Percentiles rank a stretch among this genome's conserved stretches.
Evolutionary conservation across 2,329 filamentous ascomycete species (phyloP).

Genomic region (Teratosphaeria zuluensis): DNA sequence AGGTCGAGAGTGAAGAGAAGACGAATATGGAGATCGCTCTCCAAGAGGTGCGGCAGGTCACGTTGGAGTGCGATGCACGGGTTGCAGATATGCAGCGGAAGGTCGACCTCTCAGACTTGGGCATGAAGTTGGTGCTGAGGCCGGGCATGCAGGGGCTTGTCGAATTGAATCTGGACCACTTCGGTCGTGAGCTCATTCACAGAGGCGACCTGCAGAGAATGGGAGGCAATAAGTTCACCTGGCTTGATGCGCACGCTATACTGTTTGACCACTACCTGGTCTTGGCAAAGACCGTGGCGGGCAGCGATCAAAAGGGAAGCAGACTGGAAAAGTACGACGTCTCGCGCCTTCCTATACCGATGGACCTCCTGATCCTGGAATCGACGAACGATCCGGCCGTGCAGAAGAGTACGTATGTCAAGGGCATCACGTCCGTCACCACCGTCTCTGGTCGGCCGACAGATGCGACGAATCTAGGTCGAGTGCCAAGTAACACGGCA

Average conservation of each 20-base stretch:
- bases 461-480: conserved; percentile 40
- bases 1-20: conserved; percentile 81
- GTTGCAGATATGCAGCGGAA: conserved; percentile 89
- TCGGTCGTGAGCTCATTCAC: conserved; percentile 83
- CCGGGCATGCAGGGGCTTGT: conserved; percentile 77
- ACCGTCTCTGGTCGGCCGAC: conserved; percentile 42
- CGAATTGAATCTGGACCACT: conserved; percentile 79
- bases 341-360: conserved; percentile 88
- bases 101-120: conserved; percentile 76
- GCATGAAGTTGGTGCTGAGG: conserved; percentile 71
- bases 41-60: conserved; percentile 82
- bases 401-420: conserved; percentile 60
- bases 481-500: conserved; percentile 28
- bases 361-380: conserved; percentile 89
- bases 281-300: conserved; percentile 64
- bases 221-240: conserved; percentile 79
- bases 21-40: conserved; percentile 73
- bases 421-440: conserved; percentile 60
- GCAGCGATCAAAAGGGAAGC: conserved; percentile 58
- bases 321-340: conserved; percentile 84
- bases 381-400: conserved; percentile 87
- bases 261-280: conserved; percentile 97
- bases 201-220: conserved; percentile 83
- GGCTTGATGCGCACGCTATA: conserved; percentile 87
- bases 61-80: conserved; percentile 80